phyloP scores from a whole-genome alignment of 148 eudicot species.

The Fallopia convolvulus region DNA sequence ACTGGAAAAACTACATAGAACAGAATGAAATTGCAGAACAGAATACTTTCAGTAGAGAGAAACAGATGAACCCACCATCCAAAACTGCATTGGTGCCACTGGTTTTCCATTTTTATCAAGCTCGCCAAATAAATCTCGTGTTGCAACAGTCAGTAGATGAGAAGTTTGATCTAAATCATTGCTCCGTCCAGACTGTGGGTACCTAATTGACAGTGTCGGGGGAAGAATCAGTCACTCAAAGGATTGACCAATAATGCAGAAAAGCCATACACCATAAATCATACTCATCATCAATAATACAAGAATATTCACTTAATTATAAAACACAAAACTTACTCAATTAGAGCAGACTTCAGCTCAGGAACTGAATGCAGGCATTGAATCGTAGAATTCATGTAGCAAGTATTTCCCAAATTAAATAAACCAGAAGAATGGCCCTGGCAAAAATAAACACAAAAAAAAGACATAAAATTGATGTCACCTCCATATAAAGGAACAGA shows the following conservation, averaged over 20 bases:
- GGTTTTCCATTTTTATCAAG: conserved; percentile 89
- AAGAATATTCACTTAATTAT: neutral
- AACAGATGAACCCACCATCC: conserved; percentile 51
- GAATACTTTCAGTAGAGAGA: neutral
- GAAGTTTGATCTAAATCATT: conserved; percentile 79
- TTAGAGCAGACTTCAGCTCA: conserved; percentile 84
- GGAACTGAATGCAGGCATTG: conserved; percentile 97
- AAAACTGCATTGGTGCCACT: conserved; percentile 94
- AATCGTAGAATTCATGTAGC: conserved; percentile 95
- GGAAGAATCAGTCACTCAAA: neutral
- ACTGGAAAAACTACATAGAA: neutral
- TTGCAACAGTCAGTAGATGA: conserved; percentile 85
- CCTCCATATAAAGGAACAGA: neutral
- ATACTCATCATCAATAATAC: neutral
- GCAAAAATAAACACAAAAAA: neutral
- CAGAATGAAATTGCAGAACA: neutral
- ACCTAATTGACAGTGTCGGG: conserved; percentile 35
- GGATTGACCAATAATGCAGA: neutral
- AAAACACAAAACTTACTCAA: conserved; percentile 34
- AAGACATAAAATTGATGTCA: neutral
- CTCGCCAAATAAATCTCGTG: conserved; percentile 74
- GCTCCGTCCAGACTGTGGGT: conserved; percentile 67
- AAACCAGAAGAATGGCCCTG: conserved; percentile 97
- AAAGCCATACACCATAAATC: neutral
- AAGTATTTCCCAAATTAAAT: conserved; percentile 87